Percentiles rank a stretch among this genome's conserved stretches.
Conservation (phyloP, 257 asterid species). For the Echium plantagineum region DNA sequence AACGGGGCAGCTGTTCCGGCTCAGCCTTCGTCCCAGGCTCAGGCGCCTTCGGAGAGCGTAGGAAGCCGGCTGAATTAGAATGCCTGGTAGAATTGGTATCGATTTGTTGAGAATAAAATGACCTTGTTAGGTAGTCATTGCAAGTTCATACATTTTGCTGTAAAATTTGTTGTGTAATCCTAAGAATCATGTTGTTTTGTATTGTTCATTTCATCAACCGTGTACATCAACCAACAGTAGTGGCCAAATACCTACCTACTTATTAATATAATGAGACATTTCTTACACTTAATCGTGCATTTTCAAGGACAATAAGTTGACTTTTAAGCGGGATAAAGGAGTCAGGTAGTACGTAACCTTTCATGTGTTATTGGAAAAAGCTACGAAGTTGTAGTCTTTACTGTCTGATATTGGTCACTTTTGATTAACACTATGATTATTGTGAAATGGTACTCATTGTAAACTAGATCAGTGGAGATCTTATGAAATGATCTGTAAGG, state of each 20-base stretch:
- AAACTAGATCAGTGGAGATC: not conserved
- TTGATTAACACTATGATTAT: no score
- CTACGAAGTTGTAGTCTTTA: no score
- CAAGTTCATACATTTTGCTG: not conserved
- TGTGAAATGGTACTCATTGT: no score
- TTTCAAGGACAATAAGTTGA: no score
- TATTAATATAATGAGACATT: not conserved
- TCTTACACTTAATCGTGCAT: not conserved
- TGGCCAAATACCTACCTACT: not conserved
- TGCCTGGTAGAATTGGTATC: not conserved
- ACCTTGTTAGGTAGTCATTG: not conserved
- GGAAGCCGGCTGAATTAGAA: conserved; percentile 13
- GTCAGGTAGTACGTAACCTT: no score
- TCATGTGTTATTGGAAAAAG: no score
- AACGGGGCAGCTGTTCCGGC: conserved; percentile 22
- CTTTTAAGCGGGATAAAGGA: no score
- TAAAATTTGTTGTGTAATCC: not conserved
- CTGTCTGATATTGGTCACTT: no score
- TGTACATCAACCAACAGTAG: not conserved
- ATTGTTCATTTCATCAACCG: not conserved
- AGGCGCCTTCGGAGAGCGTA: conserved; percentile 11
- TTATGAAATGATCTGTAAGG: no score
- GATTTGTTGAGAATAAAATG: not conserved
- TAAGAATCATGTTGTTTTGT: not conserved
- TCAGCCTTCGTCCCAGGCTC: conserved; percentile 15